phyloP scores from a whole-genome alignment of 164 flowering plant genomes.

The Houttuynia cordata region DNA sequence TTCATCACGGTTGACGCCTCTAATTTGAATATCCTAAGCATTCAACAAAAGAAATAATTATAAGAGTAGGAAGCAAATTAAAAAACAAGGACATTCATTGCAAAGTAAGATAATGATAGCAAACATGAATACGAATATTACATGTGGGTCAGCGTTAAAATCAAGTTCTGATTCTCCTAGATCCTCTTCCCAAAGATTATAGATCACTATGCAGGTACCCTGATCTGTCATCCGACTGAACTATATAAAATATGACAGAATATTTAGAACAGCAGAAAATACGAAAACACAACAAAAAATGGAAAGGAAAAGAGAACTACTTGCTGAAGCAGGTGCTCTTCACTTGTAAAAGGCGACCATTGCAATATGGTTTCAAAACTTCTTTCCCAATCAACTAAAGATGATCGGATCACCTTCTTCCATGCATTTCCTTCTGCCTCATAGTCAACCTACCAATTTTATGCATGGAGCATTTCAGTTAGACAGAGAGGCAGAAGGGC shows the following conservation, averaged over 20 bases:
- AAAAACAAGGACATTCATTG: too few relatives aligned
- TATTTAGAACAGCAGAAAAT: too few relatives aligned
- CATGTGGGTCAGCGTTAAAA: constrained; percentile 59
- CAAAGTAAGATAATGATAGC: too few relatives aligned
- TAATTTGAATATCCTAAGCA: constrained; percentile 79
- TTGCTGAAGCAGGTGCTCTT: constrained; percentile 68
- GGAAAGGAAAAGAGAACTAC: constrained; percentile 16
- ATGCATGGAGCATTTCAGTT: neutral
- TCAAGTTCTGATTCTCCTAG: constrained; percentile 77
- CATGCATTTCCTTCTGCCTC: constrained; percentile 38
- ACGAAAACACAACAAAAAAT: too few relatives aligned
- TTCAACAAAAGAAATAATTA: neutral
- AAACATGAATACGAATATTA: constrained; percentile 13
- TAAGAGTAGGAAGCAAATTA: too few relatives aligned
- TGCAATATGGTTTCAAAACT: constrained; percentile 60
- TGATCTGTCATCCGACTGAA: constrained; percentile 51
- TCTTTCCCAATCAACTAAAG: constrained; percentile 47
- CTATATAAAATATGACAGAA: constrained; percentile 21
- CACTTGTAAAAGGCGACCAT: constrained; percentile 85
- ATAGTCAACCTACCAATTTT: constrained; percentile 46
- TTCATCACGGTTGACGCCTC: constrained; percentile 91
- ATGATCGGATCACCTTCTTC: constrained; percentile 37
- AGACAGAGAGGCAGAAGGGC: too few relatives aligned
- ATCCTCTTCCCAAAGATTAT: constrained; percentile 96
- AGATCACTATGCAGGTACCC: constrained; percentile 80